Base-by-base conservation (phyloP, 1,284 basidiomycete species). In the Pisolithus thermaeus region DNA sequence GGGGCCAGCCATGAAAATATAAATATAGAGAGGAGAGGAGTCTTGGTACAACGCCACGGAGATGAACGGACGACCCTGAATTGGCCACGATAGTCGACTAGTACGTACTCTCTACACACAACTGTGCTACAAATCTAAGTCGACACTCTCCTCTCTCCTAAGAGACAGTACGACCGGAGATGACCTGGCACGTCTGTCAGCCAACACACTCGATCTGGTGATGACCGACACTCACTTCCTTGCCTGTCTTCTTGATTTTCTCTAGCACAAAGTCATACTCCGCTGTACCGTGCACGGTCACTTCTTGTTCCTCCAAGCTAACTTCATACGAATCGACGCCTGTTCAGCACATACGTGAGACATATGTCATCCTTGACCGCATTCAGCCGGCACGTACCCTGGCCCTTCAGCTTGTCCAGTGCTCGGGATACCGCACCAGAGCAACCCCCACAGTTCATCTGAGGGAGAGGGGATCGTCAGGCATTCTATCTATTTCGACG, bases 241-340 rank as follows among this genome's bases (percentile, higher is more conserved):
- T 93, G 57, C 91, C 91, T 3, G 90, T 93, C 80, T 92, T 93
- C 76, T 83, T 81, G 67, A 93, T 90, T 74, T 78, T 89, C 46
- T 73, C 82, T 37, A 84, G 67, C 42, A 92, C 74, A 4, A 77
- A 75, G 0, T 91, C 87, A 64, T 87, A 90, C 9, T 76, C 62
- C 9, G 80, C 75, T 3, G 73, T 72, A 14, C 81, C 83, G 23
- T 69, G 82, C 45, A 93, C 90, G 42, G 80, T 56, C 46, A 92
- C 90, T 60, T 79, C 77, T 68, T 93, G 88, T 40, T 72, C 80
- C 46, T 81, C 81, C 28, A 92, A 77, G 61, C 66, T 74, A 57
- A 92, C 84, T 5, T 74, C 69, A 68, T 74, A 90, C 3, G 68
- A 43, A 14, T 43, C 42, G 14, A 43, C 27, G 6, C 25, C 42